These are phyloP conservation scores for Citeromyces hawaiiensis DNA, from an alignment of 1,139 yeast genomes.

Conservation along the genomic window DNA sequence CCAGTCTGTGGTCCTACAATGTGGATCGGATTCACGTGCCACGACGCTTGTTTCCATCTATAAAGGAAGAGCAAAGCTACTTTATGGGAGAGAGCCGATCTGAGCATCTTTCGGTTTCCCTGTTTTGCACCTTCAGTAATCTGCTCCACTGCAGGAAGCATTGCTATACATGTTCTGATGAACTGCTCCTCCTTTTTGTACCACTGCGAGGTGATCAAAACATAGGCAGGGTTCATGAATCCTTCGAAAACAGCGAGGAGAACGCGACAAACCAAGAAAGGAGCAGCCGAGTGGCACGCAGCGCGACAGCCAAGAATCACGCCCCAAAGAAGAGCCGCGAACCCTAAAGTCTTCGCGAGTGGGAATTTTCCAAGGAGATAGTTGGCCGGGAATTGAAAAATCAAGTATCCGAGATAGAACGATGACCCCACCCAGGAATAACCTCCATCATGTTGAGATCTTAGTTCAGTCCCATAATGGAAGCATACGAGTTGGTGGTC, in stretches of 20 bases:
- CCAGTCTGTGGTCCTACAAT: too few species aligned
- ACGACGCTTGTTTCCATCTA: too few species aligned
- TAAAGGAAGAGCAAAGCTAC: too few species aligned
- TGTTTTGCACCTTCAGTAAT: too few species aligned
- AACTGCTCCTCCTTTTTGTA: constrained; percentile 18
- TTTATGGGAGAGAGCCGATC: too few species aligned
- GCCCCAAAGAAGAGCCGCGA: constrained; percentile 14
- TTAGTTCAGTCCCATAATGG: constrained; percentile 25
- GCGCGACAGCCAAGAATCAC: constrained; percentile 11
- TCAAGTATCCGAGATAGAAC: constrained; percentile 31
- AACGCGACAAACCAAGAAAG: constrained; percentile 21
- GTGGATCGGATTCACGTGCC: too few species aligned
- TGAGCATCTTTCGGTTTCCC: too few species aligned
- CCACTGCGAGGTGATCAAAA: constrained; percentile 22
- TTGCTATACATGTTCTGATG: constrained; percentile 15
- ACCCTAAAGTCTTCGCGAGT: constrained; percentile 17
- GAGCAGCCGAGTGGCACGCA: constrained; percentile 18
- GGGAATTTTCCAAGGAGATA: constrained; percentile 15
- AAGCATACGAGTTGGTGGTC: constrained; percentile 26
- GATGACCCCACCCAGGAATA: constrained; percentile 31
- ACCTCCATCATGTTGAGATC: constrained; percentile 20
- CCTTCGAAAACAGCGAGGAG: constrained; percentile 28
- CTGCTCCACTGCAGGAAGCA: too few species aligned
- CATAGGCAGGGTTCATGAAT: constrained; percentile 30
- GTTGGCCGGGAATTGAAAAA: constrained; percentile 12